These are phyloP conservation scores for Moringa oleifera DNA, from an alignment of 345 rosid species.

Conservation along the genomic window DNA sequence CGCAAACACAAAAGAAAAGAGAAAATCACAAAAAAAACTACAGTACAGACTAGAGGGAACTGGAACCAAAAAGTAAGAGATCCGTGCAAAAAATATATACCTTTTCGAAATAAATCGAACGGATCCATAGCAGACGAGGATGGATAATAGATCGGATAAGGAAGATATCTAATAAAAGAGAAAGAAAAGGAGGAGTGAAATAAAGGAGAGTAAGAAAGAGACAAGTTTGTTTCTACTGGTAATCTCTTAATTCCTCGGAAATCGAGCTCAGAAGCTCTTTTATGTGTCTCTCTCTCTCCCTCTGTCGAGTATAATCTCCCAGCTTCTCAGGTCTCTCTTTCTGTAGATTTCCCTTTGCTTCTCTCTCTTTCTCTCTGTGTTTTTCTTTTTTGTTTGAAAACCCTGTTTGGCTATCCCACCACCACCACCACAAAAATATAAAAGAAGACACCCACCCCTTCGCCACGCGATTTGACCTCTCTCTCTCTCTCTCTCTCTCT, in stretches of 20 bases:
- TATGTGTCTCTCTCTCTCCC: slow-evolving; percentile 3
- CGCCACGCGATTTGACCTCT: slow-evolving; percentile 46
- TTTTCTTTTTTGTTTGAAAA: not conserved
- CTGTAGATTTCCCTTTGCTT: not conserved
- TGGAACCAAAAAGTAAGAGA: slow-evolving; percentile 2
- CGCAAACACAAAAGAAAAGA: not conserved
- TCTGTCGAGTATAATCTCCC: no score
- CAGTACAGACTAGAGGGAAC: not conserved
- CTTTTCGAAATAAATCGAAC: slow-evolving; percentile 62
- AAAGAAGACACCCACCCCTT: slow-evolving; percentile 17
- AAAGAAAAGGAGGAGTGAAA: no score
- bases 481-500: not conserved
- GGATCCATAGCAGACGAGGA: slow-evolving; percentile 53
- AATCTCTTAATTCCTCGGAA: slow-evolving; percentile 13
- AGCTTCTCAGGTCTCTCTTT: not conserved
- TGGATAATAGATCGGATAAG: slow-evolving; percentile 20
- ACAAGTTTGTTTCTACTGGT: no score
- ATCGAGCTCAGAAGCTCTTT: slow-evolving; percentile 25
- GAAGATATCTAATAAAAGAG: not conserved
- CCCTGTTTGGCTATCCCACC: slow-evolving; percentile 13
- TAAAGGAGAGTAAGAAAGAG: not conserved
- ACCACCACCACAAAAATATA: slow-evolving; percentile 40
- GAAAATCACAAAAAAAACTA: not conserved
- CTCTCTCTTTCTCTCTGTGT: not conserved
- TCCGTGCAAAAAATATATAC: slow-evolving; percentile 24